Evolutionary conservation across 1,139 yeast species (phyloP).

Genomic region (Taphrina flavorubra): DNA sequence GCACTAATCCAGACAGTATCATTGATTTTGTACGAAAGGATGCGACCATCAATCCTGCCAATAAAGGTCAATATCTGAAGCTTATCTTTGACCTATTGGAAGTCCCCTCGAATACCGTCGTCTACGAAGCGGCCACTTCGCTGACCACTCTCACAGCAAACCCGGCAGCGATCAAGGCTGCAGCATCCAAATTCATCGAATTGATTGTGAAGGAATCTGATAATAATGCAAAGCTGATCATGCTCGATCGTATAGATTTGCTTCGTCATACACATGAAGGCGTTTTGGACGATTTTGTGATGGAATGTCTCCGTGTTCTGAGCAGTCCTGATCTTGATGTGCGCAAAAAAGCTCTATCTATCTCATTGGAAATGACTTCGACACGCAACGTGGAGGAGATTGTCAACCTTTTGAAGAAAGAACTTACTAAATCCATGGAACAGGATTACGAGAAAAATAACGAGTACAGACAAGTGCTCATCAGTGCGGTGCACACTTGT

Average conservation of each 20-base stretch:
- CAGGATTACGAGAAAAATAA: conserved; percentile 60
- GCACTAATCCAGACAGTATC: conserved; percentile 51
- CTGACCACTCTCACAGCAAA: conserved; percentile 73
- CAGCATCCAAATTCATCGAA: conserved; percentile 84
- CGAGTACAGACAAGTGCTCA: conserved; percentile 87
- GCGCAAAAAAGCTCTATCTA: conserved; percentile 82
- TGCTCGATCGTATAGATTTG: conserved; percentile 81
- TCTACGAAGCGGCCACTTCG: conserved; percentile 90
- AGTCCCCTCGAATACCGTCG: conserved; percentile 73
- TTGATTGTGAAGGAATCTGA: conserved; percentile 91
- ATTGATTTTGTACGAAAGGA: conserved; percentile 78
- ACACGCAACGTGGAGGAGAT: conserved; percentile 94
- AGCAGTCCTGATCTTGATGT: conserved; percentile 89
- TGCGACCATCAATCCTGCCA: conserved; percentile 57
- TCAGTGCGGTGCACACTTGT: conserved; percentile 84
- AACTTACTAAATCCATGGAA: conserved; percentile 73
- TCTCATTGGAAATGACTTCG: conserved; percentile 77
- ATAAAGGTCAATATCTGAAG: conserved; percentile 73
- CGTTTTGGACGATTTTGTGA: conserved; percentile 77
- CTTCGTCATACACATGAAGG: conserved; percentile 80
- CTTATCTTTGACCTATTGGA: conserved; percentile 76
- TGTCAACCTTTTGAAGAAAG: conserved; percentile 87
- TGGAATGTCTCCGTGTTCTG: conserved; percentile 85
- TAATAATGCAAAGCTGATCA: conserved; percentile 89
- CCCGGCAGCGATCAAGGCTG: conserved; percentile 71